Evolutionary conservation across 352 stramenopile genomes (phyloP).

Genomic region (Phytophthora sojae): DNA sequence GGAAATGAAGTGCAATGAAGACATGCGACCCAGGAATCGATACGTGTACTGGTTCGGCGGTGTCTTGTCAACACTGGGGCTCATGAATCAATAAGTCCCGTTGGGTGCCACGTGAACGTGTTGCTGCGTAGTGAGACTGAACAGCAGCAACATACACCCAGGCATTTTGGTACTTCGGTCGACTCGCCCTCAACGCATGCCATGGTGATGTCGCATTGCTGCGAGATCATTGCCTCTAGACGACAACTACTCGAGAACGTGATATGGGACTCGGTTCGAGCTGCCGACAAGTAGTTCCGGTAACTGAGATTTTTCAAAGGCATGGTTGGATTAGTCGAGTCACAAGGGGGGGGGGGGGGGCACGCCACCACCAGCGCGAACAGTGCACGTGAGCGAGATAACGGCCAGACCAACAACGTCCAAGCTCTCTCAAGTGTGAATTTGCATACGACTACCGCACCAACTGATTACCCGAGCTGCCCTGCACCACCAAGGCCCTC

Average conservation of each 20-base stretch:
- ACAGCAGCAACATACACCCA: background rate
- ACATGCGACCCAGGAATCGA: slow-evolving; percentile 2
- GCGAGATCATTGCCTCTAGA: slow-evolving; percentile 2
- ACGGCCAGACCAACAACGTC: no score
- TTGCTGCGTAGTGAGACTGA: slow-evolving; percentile 3
- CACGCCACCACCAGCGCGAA: no score
- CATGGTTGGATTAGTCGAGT: no score
- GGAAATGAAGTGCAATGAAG: background rate
- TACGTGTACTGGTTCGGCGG: background rate
- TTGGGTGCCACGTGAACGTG: slow-evolving; percentile 1
- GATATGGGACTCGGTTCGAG: slow-evolving; percentile 1
- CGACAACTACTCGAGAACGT: slow-evolving; percentile 7
- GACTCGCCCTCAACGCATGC: background rate
- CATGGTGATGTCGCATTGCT: background rate
- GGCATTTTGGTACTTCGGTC: background rate
- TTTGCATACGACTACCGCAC: no score
- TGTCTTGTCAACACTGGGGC: background rate
- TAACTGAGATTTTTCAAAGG: background rate
- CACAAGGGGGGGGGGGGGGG: no score
- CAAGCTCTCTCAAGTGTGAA: no score
- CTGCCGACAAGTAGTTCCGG: background rate
- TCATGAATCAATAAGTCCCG: background rate
- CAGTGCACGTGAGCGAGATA: no score
- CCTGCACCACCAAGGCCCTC: no score
- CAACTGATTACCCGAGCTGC: no score